These are phyloP conservation scores for Agastache rugosa DNA, from an alignment of 257 asterid genomes.

Conservation along the genomic window DNA sequence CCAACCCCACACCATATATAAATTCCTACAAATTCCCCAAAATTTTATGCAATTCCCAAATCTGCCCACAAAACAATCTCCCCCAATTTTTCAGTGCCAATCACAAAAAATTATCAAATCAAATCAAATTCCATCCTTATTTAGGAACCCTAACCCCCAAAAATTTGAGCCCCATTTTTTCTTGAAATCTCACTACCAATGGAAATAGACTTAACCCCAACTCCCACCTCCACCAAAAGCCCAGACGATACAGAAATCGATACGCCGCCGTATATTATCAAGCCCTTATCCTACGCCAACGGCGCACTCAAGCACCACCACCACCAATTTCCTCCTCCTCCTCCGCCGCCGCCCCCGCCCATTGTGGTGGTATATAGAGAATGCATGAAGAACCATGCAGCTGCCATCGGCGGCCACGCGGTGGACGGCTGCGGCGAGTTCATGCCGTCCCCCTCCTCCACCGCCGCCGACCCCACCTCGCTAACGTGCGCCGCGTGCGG, in stretches of 20 bases:
- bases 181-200: slow-evolving; percentile 34
- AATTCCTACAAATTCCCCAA: slow-evolving; percentile 30
- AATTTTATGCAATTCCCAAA: slow-evolving; percentile 30
- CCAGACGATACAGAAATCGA: slow-evolving; percentile 58
- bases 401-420: slow-evolving; percentile 67
- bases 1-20: slow-evolving; percentile 27
- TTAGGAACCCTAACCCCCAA: slow-evolving; percentile 39
- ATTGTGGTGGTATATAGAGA: slow-evolving; percentile 44
- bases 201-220: slow-evolving; percentile 51
- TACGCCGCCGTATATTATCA: slow-evolving; percentile 63
- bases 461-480: slow-evolving; percentile 45
- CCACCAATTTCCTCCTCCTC: neutral
- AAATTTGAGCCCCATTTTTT: slow-evolving; percentile 2
- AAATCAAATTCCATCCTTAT: slow-evolving; percentile 3
- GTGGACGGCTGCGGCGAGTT: slow-evolving; percentile 92
- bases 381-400: slow-evolving; percentile 85
- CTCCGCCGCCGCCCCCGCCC: neutral
- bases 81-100: slow-evolving; percentile 16
- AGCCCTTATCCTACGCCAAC: slow-evolving; percentile 47
- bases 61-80: slow-evolving; percentile 37
- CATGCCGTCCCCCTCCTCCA: slow-evolving; percentile 52
- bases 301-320: slow-evolving; percentile 40
- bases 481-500: slow-evolving; percentile 80
- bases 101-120: slow-evolving; percentile 1
- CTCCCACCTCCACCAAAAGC: slow-evolving; percentile 48